A percentile compares a stretch with the other conserved stretches of the same genome.
These are phyloP conservation scores for Marasmius tenuissimus DNA, from an alignment of 1,284 basidiomycete genomes.

Conservation along the genomic window DNA sequence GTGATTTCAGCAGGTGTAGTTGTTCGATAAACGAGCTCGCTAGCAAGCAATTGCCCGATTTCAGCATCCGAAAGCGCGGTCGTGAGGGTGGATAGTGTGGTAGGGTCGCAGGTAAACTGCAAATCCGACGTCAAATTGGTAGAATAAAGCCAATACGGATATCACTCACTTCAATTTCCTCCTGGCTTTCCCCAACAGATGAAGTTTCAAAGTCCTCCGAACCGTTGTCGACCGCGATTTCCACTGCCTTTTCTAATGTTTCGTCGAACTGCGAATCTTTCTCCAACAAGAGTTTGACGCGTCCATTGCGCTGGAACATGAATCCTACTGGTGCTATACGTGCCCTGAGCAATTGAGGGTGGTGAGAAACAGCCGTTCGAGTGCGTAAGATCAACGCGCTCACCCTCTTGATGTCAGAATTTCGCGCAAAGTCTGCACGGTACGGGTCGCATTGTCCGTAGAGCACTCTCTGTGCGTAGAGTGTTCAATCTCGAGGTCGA, in stretches of 20 bases:
- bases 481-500: constrained; percentile 18
- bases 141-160: constrained; percentile 13
- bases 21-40: constrained; percentile 60
- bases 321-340: constrained; percentile 74
- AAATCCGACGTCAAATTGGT: not conserved
- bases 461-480: constrained; percentile 63
- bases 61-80: constrained; percentile 37
- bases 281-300: constrained; percentile 55
- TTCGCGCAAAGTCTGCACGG: constrained; percentile 63
- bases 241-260: constrained; percentile 49
- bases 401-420: constrained; percentile 62
- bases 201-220: constrained; percentile 54
- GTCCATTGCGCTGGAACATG: constrained; percentile 73
- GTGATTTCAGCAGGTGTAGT: constrained; percentile 37
- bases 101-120: constrained; percentile 59
- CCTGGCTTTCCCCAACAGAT: constrained; percentile 25
- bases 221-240: constrained; percentile 47
- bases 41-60: constrained; percentile 42
- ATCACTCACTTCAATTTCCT: constrained; percentile 43
- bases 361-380: not conserved
- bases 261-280: constrained; percentile 41
- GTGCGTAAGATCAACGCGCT: constrained; percentile 19
- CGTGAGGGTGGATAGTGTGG: constrained; percentile 45
- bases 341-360: constrained; percentile 41
- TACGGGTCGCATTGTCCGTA: constrained; percentile 74